A percentile compares a stretch with the other conserved stretches of the same genome.
These are phyloP conservation scores for Trichocladium uniseriatum DNA, from an alignment of 495 filamentous ascomycete species.

Conservation along the genomic window DNA sequence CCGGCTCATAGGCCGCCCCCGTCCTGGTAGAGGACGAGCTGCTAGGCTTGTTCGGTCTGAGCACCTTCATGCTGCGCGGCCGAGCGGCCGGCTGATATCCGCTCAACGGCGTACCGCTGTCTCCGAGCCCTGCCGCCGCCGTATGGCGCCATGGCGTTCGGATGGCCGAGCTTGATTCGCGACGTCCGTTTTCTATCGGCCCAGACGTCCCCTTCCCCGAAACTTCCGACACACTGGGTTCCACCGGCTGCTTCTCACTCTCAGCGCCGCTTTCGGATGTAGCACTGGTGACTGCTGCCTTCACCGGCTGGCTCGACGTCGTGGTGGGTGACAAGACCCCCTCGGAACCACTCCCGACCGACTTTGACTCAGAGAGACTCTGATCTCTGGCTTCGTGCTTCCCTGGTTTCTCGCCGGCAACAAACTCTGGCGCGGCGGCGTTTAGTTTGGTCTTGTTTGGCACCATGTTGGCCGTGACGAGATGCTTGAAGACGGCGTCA, in stretches of 20 bases:
- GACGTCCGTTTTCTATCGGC: constrained; percentile 29
- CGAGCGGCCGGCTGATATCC: constrained; percentile 50
- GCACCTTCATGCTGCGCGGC: constrained; percentile 64
- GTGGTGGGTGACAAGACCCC: constrained; percentile 22
- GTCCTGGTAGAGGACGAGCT: constrained; percentile 39
- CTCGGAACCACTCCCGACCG: constrained; percentile 14
- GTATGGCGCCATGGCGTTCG: constrained; percentile 65
- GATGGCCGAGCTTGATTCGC: constrained; percentile 43
- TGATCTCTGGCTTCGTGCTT: constrained; percentile 16
- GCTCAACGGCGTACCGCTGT: constrained; percentile 37
- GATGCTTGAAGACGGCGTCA: constrained; percentile 64
- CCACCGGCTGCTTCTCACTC: constrained; percentile 25
- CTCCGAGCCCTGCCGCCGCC: constrained; percentile 37
- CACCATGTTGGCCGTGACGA: constrained; percentile 52
- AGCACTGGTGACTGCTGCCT: constrained; percentile 26
- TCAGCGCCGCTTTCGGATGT: constrained; percentile 35
- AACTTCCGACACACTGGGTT: constrained; percentile 13
- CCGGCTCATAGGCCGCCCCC: constrained; percentile 38
- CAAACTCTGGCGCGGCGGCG: constrained; percentile 41
- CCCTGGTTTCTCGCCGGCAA: constrained; percentile 29
- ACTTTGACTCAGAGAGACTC: constrained; percentile 6
- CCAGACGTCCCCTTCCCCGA: constrained; percentile 25
- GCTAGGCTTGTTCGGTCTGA: constrained; percentile 54
- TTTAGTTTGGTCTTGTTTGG: constrained; percentile 41
- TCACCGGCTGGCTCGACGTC: constrained; percentile 26